Evolutionary conservation across 495 filamentous ascomycete genomes (phyloP), one percentile per base, ranked within the genome.

Genomic region (Hyaloscypha hepaticicola): DNA sequence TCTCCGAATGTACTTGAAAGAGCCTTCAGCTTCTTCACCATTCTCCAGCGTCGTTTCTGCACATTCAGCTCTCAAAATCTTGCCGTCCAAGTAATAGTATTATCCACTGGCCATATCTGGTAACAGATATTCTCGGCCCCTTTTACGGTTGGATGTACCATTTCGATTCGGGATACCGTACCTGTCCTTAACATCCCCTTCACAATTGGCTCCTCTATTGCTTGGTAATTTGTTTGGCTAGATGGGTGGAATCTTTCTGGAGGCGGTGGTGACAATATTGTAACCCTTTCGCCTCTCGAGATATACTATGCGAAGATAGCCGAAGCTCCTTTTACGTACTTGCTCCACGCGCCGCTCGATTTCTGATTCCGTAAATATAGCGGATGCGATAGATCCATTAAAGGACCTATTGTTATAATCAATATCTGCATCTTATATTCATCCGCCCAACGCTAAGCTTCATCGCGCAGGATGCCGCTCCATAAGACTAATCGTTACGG

Each of bases 291-390:
- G n/a, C n/a, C n/a, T n/a, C n/a, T n/a, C n/a, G n/a, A n/a, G 58
- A 60, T 60, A 29, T 60, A 26, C 58, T 38, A 60, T 50, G 58
- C 58, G 22, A 60, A 60, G 22, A 60, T 14, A 60, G 58, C 58
- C 38, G 58, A 60, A 60, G 58, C 58, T 3, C 58, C 58, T 60
- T 60, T 58, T 26, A 60, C 22, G 28, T 60, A 60, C 22, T 60
- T 60, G 38, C 38, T 49, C 58, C 58, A 49, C 28, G 6, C 38
- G 4, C 26, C 14, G 5, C 38, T 50, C 38, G 58, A 49, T 60
- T 60, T 60, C 25, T 60, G 58, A 8, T 26, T 50, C 22, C 22
- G 12, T 26, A 49, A 60, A 21, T 38, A 60, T 26, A 60, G 58
- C 4, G 58, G 58, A 60, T 60, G 58, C 21, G 3, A 3, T 25